phyloP scores from a whole-genome alignment of 805 yeast species.

The Hanseniaspora mollemarum region DNA sequence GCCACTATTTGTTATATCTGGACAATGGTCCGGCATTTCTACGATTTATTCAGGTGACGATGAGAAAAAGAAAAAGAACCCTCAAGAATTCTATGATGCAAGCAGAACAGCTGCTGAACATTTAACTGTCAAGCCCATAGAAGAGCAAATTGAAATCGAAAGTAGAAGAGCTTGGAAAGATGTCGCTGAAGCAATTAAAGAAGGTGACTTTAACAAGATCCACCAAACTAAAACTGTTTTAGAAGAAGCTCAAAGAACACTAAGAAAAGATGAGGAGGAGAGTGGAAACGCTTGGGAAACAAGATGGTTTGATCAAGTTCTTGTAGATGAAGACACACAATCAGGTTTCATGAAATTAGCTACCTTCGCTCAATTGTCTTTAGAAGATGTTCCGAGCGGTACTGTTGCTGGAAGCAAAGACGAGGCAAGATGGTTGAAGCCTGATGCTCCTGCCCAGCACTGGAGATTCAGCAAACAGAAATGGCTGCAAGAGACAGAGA shows the following conservation, averaged over 20 bases:
- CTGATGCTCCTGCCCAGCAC: conserved; percentile 40
- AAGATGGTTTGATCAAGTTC: conserved; percentile 63
- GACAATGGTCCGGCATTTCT: conserved; percentile 86
- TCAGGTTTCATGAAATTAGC: conserved; percentile 33
- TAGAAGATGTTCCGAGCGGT: conserved; percentile 59
- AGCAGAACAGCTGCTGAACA: conserved; percentile 39
- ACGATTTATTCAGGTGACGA: conserved; percentile 32
- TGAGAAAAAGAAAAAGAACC: conserved; percentile 29
- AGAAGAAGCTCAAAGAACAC: conserved; percentile 75
- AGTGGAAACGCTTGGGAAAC: conserved; percentile 59
- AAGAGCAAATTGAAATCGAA: conserved; percentile 69
- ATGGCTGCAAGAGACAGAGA: conserved; percentile 52
- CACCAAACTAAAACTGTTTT: conserved; percentile 62
- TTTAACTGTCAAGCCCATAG: conserved; percentile 66
- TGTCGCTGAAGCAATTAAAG: conserved; percentile 77
- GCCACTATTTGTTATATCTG: conserved; percentile 67
- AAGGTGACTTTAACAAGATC: conserved; percentile 65
- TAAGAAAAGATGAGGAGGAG: conserved; percentile 61
- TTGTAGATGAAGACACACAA: conserved; percentile 28
- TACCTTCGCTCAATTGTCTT: conserved; percentile 44
- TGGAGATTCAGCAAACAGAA: conserved; percentile 55
- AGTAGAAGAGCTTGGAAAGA: conserved; percentile 79
- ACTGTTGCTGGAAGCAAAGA: conserved; percentile 44
- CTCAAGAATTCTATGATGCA: conserved; percentile 55
- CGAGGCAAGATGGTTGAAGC: conserved; percentile 28